Conservation (phyloP, 139 green algal genomes). For the Astrephomene gubernaculifera region DNA sequence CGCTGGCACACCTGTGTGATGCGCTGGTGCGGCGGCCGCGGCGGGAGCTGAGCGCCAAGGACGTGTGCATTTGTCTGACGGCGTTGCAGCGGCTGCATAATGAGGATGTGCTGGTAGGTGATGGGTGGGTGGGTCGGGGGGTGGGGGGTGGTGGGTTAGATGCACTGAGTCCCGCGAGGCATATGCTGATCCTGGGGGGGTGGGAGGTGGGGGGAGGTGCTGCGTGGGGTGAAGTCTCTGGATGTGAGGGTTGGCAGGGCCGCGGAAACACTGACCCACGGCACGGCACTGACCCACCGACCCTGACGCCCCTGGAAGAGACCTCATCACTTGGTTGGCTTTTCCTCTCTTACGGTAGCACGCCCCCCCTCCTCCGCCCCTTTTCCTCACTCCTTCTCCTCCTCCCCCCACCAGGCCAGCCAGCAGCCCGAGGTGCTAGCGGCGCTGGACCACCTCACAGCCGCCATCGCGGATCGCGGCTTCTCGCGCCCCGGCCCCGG, state of each 20-base stretch:
- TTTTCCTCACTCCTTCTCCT: neutral
- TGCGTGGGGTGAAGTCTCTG: neutral
- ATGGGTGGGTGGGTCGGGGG: neutral
- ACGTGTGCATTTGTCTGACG: constrained; percentile 30
- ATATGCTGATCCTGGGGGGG: no score
- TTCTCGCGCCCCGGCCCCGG: neutral
- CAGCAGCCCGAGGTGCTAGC: constrained; percentile 16
- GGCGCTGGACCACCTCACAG: constrained; percentile 12
- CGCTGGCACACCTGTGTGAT: constrained; percentile 16
- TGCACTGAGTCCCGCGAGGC: neutral
- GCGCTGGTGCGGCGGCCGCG: neutral
- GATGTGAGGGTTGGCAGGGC: neutral
- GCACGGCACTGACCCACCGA: no score
- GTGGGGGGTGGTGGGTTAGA: neutral
- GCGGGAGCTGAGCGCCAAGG: neutral
- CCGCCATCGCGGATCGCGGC: neutral
- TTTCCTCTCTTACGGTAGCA: neutral
- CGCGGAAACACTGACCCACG: no score
- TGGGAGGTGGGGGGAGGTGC: neutral
- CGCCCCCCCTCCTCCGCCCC: neutral
- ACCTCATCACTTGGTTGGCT: neutral
- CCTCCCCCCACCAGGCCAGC: constrained; percentile 3
- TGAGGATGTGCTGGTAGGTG: constrained; percentile 21
- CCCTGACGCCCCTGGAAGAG: no score
- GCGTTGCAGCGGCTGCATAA: constrained; percentile 22